Base-by-base conservation (phyloP, 176 grass and related monocot genomes). In the Elymus sibiricus region DNA sequence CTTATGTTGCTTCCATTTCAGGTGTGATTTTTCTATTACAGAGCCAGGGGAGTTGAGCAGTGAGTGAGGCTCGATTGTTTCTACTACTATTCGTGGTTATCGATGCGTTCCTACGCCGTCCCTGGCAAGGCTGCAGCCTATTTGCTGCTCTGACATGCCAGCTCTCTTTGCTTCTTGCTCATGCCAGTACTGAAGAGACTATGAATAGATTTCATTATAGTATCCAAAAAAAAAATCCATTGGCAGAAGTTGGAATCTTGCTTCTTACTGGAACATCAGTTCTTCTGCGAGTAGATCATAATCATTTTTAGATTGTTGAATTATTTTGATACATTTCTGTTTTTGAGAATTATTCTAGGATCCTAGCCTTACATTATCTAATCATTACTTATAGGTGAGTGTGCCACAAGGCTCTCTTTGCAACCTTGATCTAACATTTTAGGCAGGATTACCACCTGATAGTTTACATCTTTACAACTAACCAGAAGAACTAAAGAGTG, bases 331-430 rank as follows among this genome's bases (percentile, higher is more conserved):
- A 26, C 21, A 7, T 83, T 70, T 42, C 40, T 11, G 5, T 11
- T 44, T 44, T 10, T 10, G 0, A 12, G 44, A 32, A 27, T 47
- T 81, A n/a, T 17, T 81, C 22, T 11, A 28, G 44, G 37, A n/a
- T n/a, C 21, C 89, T 76, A 16, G 46, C 17, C 13, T 70, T 83
- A 37, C 26, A 27, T 26, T 15, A 35, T 63, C 27, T 76, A 85
- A 83, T 82, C 5, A 84, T 72, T 88, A 83, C 38, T 77, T 88
- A 78, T 42, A 98, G 93, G 93, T 95, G 27, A 90, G 74, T 71
- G 93, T 94, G 73, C 95, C 95, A 16, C 68, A 98, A 80, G 95
- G 88, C 12, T 98, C 93, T 76, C 95, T 98, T 71, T 95, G 93
- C 86, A 98, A 95, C 80, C 84, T 95, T 59, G 89, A 90, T 76